phyloP scores from a whole-genome alignment of 352 stramenopile species.

The Phytophthora hibernalis region DNA sequence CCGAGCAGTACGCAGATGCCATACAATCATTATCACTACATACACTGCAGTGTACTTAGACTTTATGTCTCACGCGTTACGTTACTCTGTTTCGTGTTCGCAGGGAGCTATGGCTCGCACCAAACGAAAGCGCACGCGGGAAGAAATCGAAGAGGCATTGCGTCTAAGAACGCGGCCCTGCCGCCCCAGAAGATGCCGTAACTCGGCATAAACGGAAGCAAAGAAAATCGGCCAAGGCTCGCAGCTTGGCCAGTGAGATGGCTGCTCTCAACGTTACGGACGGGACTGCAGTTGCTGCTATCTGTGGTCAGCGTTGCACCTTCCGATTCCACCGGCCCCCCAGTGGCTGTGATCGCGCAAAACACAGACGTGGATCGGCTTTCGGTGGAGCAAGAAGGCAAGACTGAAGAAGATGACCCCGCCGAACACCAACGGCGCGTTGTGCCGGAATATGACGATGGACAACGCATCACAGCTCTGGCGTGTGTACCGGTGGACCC shows the following conservation, averaged over 20 bases:
- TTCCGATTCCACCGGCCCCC: too few relatives aligned
- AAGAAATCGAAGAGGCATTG: not conserved
- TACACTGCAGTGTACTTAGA: not conserved
- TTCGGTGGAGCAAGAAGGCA: not conserved
- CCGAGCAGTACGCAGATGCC: not conserved
- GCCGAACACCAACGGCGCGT: not conserved
- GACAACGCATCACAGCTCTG: too few relatives aligned
- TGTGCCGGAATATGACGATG: not conserved
- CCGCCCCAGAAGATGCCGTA: not conserved
- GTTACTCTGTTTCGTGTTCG: constrained; percentile 1
- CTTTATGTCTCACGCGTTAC: not conserved
- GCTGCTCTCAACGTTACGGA: too few relatives aligned
- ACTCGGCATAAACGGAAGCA: not conserved
- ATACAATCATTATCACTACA: not conserved
- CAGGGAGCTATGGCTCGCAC: not conserved
- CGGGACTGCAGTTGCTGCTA: too few relatives aligned
- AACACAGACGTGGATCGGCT: not conserved
- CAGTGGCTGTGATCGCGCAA: too few relatives aligned
- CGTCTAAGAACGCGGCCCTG: not conserved
- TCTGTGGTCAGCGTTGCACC: too few relatives aligned
- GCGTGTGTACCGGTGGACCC: too few relatives aligned
- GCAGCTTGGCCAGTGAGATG: too few relatives aligned
- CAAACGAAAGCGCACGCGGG: not conserved
- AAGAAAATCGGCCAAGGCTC: too few relatives aligned
- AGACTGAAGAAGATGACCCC: not conserved